A percentile compares a stretch with the other conserved stretches of the same genome.
phyloP scores from a whole-genome alignment of 768 basidiomycete genomes.

The Erythrobasidium yunnanense region DNA sequence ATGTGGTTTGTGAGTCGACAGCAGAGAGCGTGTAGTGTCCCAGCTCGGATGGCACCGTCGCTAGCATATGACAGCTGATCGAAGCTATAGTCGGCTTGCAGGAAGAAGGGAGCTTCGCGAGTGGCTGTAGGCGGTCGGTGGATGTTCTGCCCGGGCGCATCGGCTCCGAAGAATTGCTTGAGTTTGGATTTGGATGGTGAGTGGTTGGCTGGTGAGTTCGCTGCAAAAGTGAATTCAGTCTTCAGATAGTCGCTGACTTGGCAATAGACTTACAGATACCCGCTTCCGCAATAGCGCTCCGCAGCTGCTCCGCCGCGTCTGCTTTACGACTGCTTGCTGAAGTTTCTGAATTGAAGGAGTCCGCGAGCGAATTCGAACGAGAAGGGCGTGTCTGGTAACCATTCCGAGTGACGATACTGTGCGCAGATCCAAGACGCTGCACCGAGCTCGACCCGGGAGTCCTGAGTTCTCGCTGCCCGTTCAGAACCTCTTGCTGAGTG shows the following conservation, averaged over 20 bases:
- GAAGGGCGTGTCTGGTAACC: neutral
- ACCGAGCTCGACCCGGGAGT: too few species aligned
- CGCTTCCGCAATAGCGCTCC: neutral
- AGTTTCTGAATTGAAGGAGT: constrained; percentile 12
- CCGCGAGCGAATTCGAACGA: constrained; percentile 17
- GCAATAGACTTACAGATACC: neutral
- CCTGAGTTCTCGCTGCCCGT: neutral
- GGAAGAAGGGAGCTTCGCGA: constrained; percentile 58
- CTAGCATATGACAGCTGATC: constrained; percentile 74
- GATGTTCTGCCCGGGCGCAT: constrained; percentile 42
- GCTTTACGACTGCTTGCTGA: too few species aligned
- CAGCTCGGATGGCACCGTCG: constrained; percentile 73
- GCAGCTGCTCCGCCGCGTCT: neutral
- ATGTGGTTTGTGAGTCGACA: constrained; percentile 59
- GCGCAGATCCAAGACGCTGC: too few species aligned
- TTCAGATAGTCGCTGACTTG: neutral
- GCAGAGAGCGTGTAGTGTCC: constrained; percentile 71
- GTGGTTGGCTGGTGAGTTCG: constrained; percentile 5
- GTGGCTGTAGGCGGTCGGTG: neutral
- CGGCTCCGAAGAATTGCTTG: constrained; percentile 57
- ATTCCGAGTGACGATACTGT: neutral
- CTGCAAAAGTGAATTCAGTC: neutral
- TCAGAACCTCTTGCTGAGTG: neutral
- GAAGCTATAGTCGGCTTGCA: constrained; percentile 66
- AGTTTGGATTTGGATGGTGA: constrained; percentile 47